These are phyloP conservation scores for Alternaria dauci DNA, from an alignment of 2,329 filamentous ascomycete genomes.

Conservation along the genomic window DNA sequence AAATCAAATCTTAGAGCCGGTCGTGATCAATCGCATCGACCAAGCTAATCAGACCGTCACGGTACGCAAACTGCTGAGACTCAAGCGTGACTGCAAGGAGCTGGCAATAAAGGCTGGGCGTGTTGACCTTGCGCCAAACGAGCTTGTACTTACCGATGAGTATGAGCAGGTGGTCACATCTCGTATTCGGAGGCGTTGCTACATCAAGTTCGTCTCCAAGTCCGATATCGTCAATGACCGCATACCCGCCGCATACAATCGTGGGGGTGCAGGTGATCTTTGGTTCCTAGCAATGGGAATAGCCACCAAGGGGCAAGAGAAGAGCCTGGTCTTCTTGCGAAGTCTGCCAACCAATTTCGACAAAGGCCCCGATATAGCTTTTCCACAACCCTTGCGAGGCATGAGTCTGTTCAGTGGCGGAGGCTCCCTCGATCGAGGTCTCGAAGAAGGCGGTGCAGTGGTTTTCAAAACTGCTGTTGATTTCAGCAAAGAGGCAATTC, in stretches of 20 bases:
- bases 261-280: slow-evolving; percentile 69
- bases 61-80: slow-evolving; percentile 64
- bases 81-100: slow-evolving; percentile 51
- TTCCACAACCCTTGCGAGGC: slow-evolving; percentile 48
- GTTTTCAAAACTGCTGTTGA: slow-evolving; percentile 75
- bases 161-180: slow-evolving; percentile 49
- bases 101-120: slow-evolving; percentile 32
- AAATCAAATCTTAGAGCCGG: slow-evolving; percentile 64
- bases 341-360: slow-evolving; percentile 32
- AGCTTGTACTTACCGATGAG: slow-evolving; percentile 65
- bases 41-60: slow-evolving; percentile 43
- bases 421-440: slow-evolving; percentile 77
- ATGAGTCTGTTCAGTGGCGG: slow-evolving; percentile 81
- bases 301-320: slow-evolving; percentile 15
- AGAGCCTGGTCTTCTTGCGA: slow-evolving; percentile 18
- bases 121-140: slow-evolving; percentile 58
- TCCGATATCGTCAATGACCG: slow-evolving; percentile 38
- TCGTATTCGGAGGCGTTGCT: slow-evolving; percentile 65
- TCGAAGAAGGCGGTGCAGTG: slow-evolving; percentile 75
- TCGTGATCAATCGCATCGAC: slow-evolving; percentile 61
- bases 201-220: slow-evolving; percentile 64
- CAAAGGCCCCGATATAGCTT: slow-evolving; percentile 67
- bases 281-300: slow-evolving; percentile 66
- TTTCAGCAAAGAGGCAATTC: slow-evolving; percentile 68
- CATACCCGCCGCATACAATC: slow-evolving; percentile 70